A percentile compares a stretch with the other conserved stretches of the same genome.
These are phyloP conservation scores for Lolium multiflorum DNA, from an alignment of 176 grass and related monocot species.

Conservation along the genomic window DNA sequence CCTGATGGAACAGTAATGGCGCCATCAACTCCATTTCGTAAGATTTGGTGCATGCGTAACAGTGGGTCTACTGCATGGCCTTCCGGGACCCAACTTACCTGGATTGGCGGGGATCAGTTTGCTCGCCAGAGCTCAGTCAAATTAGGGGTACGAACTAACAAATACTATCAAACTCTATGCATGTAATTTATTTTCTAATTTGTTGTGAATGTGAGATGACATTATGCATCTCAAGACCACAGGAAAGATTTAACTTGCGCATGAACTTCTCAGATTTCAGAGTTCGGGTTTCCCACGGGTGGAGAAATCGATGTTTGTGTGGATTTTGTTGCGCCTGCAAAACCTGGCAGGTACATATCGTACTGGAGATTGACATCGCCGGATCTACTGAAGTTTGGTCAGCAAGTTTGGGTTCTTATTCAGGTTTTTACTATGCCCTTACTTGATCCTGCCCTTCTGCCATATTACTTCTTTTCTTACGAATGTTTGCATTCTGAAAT, in stretches of 20 bases:
- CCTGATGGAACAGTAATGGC: conserved; percentile 78
- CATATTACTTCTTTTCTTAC: conserved; percentile 15
- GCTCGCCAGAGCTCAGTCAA: conserved; percentile 32
- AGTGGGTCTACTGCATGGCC: conserved; percentile 70
- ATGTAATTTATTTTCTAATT: conserved; percentile 9
- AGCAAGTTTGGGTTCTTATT: conserved; percentile 83
- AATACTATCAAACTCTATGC: background rate
- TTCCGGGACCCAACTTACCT: conserved; percentile 67
- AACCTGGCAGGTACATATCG: conserved; percentile 74
- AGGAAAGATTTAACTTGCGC: conserved; percentile 10
- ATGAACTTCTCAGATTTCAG: conserved; percentile 60
- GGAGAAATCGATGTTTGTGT: conserved; percentile 68
- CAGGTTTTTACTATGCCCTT: conserved; percentile 50
- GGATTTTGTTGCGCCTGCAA: conserved; percentile 65
- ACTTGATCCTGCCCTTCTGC: conserved; percentile 7
- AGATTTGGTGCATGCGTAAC: conserved; percentile 88
- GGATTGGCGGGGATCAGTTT: conserved; percentile 77
- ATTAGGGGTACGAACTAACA: conserved; percentile 53
- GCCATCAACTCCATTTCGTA: conserved; percentile 70
- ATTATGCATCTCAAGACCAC: background rate
- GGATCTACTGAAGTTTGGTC: conserved; percentile 72
- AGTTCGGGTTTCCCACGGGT: conserved; percentile 45
- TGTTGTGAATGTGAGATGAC: conserved; percentile 12
- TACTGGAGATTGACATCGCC: conserved; percentile 86
- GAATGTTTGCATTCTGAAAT: conserved; percentile 21